Evolutionary conservation across 2,329 filamentous ascomycete genomes (phyloP).

Genomic region (Fusarium sarcochroum): DNA sequence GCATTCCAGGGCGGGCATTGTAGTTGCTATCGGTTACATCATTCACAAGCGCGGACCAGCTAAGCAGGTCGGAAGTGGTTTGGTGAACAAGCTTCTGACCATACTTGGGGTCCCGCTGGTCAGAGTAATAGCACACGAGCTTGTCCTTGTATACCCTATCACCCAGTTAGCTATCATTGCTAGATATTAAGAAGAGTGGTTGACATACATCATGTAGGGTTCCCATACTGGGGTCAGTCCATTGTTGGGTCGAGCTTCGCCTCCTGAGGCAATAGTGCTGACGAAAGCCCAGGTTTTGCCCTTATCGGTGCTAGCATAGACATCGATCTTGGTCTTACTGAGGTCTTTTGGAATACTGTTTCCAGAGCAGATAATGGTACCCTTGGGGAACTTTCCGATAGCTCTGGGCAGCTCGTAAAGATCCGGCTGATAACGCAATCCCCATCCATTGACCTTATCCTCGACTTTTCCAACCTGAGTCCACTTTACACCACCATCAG

Average conservation of each 20-base stretch:
- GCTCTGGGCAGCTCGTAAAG: constrained; percentile 73
- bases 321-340: constrained; percentile 75
- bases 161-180: not conserved
- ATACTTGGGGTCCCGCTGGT: constrained; percentile 73
- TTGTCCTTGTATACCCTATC: constrained; percentile 67
- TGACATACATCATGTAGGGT: constrained; percentile 70
- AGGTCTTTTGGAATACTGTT: constrained; percentile 73
- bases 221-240: constrained; percentile 80
- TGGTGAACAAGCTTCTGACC: constrained; percentile 80
- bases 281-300: constrained; percentile 77
- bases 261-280: constrained; percentile 73
- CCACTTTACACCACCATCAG: constrained; percentile 72
- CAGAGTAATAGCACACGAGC: constrained; percentile 78
- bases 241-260: constrained; percentile 72
- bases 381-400: constrained; percentile 71
- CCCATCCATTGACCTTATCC: constrained; percentile 75
- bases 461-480: constrained; percentile 73
- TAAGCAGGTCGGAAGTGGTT: constrained; percentile 68
- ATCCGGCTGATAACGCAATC: constrained; percentile 79
- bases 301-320: constrained; percentile 74
- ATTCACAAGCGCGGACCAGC: constrained; percentile 69
- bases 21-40: constrained; percentile 73
- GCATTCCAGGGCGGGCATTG: constrained; percentile 77
- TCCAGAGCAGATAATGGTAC: constrained; percentile 74
- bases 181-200: too few species aligned